Base-by-base conservation (phyloP, 768 basidiomycete genomes). In the Russula compacta region DNA sequence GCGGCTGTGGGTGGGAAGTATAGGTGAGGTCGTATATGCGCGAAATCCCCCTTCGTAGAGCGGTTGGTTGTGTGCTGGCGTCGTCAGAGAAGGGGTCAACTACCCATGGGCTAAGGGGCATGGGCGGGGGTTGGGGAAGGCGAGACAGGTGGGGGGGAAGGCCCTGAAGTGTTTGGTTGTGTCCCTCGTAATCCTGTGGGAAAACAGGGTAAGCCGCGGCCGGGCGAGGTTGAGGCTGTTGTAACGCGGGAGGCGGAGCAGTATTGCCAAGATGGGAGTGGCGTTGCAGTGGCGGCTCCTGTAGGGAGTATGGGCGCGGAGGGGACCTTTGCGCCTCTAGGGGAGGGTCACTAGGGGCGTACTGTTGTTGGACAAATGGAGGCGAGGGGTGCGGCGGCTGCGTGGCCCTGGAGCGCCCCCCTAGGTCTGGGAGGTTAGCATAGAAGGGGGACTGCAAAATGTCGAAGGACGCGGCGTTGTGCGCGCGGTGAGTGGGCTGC, bases 211-310 rank as follows among this genome's bases (percentile, higher is more conserved):
- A 36, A 3, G 51, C n/a, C 40, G 52, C 56, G 33, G 56, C 52
- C 24, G 6, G 56, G 21, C 50, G 44, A 29, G 61, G 56, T 17
- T 53, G 61, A 9, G 51, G 56, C 44, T 58, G 51, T 58, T 57
- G 56, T 21, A 53, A 29, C 10, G 43, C 35, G 53, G 44, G 50
- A 11, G 56, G 36, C 14, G 51, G 17, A 38, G 32, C 15, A 19
- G 38, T 7, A 50, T 55, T 12, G 19, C 39, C 46, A 24, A 47
- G 6, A 11, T 29, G 56, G 17, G 51, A 12, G 44, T 47, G 51
- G 5, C 51, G 56, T 17, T 33, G 59, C 44, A 54, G 44, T 12
- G 32, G 17, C 11, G n/a, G 51, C 12, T 47, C 51, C 6, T 40
- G 56, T 29, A 40, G 39, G 44, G 5, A 7, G 14, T 24, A 32